These are phyloP conservation scores for Coemansia sp. DNA, from an alignment of 192 early-diverging fungal species.

Conservation along the genomic window DNA sequence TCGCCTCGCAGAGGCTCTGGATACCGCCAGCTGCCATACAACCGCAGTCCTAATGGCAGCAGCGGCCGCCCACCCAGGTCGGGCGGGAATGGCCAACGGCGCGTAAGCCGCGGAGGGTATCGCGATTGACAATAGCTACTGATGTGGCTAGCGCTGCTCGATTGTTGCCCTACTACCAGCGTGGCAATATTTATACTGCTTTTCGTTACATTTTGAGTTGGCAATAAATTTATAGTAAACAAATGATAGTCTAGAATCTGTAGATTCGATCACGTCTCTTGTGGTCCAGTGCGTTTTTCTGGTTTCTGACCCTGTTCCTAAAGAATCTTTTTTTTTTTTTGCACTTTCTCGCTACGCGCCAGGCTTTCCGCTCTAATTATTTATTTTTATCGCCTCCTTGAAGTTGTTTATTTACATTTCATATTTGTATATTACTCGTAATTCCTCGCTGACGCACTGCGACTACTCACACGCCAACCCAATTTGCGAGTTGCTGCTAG, in stretches of 20 bases:
- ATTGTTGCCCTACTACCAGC: not conserved
- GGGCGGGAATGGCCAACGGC: not conserved
- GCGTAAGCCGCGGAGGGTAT: constrained; percentile 2
- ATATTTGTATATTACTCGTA: not conserved
- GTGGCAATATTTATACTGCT: not conserved
- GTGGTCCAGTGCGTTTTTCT: constrained; percentile 1
- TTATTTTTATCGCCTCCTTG: not conserved
- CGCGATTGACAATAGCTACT: constrained; percentile 3
- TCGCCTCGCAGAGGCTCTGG: constrained; percentile 14
- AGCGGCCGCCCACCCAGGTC: not conserved
- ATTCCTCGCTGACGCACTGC: not conserved
- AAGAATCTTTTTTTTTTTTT: constrained; percentile 1
- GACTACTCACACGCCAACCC: not conserved
- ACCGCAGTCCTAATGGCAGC: constrained; percentile 19
- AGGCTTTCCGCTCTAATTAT: not conserved
- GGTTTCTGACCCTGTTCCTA: not conserved
- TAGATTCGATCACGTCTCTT: constrained; percentile 5
- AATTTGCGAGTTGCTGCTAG: not conserved
- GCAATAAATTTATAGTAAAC: constrained; percentile 11
- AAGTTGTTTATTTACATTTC: not conserved
- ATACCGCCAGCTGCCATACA: constrained; percentile 42
- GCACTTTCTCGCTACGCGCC: not conserved
- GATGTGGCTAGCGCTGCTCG: not conserved
- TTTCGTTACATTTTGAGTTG: not conserved
- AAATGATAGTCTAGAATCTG: not conserved